A percentile compares a stretch with the other conserved stretches of the same genome.
phyloP scores from a whole-genome alignment of 2,329 filamentous ascomycete genomes.

The Lasiodiplodia sp. region DNA sequence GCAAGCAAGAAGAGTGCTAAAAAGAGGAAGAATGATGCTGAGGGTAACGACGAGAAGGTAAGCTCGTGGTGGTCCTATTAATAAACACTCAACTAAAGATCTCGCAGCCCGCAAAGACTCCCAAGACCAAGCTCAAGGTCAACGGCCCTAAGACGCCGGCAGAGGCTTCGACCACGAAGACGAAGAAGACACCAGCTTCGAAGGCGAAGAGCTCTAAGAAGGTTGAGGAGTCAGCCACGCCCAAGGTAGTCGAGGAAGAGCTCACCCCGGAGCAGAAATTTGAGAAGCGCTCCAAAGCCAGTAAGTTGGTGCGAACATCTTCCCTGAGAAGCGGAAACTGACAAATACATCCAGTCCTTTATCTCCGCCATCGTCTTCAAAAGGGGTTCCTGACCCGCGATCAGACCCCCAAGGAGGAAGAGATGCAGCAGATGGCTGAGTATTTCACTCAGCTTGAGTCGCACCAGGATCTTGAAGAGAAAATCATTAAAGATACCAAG shows the following conservation, averaged over 20 bases:
- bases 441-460: slow-evolving; percentile 82
- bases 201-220: slow-evolving; percentile 63
- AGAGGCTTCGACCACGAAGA: slow-evolving; percentile 46
- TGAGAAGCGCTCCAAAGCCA: slow-evolving; percentile 65
- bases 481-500: slow-evolving; percentile 89
- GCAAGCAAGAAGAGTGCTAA: slow-evolving; percentile 46
- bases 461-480: slow-evolving; percentile 81
- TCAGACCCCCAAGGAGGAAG: slow-evolving; percentile 82
- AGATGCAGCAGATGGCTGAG: slow-evolving; percentile 80
- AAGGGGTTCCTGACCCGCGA: slow-evolving; percentile 90
- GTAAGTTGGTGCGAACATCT: slow-evolving; percentile 42
- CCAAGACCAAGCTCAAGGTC: slow-evolving; percentile 58
- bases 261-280: slow-evolving; percentile 63
- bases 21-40: slow-evolving; percentile 81
- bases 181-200: slow-evolving; percentile 43
- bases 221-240: slow-evolving; percentile 61
- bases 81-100: not conserved
- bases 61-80: slow-evolving; percentile 28
- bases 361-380: slow-evolving; percentile 91
- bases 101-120: slow-evolving; percentile 57
- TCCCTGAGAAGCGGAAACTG: not conserved
- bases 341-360: slow-evolving; percentile 68
- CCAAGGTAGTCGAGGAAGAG: slow-evolving; percentile 59
- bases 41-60: slow-evolving; percentile 69
- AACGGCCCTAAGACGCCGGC: slow-evolving; percentile 48